Conservation (phyloP, 768 basidiomycete genomes). For the Dentipellis sp. region DNA sequence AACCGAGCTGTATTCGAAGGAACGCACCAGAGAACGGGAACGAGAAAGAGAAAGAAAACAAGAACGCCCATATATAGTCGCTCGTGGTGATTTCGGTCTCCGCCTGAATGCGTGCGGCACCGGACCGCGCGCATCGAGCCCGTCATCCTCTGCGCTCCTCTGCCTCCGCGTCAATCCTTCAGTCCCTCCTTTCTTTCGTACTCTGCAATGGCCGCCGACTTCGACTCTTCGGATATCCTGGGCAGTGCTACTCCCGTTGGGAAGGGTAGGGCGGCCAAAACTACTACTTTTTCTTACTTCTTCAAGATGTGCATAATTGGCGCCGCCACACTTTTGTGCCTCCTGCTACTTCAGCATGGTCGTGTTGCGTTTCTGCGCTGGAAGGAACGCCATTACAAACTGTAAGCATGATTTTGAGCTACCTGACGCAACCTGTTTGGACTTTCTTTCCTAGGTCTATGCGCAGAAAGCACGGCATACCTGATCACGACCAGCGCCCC, state of each 20-base stretch:
- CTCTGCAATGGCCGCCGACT: constrained; percentile 50
- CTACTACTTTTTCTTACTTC: constrained; percentile 8
- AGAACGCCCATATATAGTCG: neutral
- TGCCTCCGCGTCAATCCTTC: constrained; percentile 1
- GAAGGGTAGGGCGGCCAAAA: constrained; percentile 9
- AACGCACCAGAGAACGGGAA: neutral
- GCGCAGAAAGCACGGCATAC: constrained; percentile 74
- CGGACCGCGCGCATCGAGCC: neutral
- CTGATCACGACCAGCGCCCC: constrained; percentile 72
- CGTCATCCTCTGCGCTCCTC: constrained; percentile 1
- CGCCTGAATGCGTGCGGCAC: neutral
- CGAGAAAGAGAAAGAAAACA: neutral
- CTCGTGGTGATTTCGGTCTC: neutral
- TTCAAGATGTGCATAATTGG: constrained; percentile 11
- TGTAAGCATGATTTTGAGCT: constrained; percentile 34
- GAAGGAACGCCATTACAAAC: constrained; percentile 54
- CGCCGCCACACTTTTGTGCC: constrained; percentile 4
- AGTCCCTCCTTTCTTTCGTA: constrained; percentile 9
- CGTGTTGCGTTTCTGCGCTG: constrained; percentile 39
- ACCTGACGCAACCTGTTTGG: constrained; percentile 1
- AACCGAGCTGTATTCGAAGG: neutral
- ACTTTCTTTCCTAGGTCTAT: constrained; percentile 38
- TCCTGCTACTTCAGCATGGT: constrained; percentile 21
- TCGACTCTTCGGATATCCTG: constrained; percentile 54
- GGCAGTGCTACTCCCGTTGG: constrained; percentile 36